A percentile compares a stretch with the other conserved stretches of the same genome.
Conservation (phyloP, 1,284 basidiomycete genomes). For the Leucoagaricus sp. region DNA sequence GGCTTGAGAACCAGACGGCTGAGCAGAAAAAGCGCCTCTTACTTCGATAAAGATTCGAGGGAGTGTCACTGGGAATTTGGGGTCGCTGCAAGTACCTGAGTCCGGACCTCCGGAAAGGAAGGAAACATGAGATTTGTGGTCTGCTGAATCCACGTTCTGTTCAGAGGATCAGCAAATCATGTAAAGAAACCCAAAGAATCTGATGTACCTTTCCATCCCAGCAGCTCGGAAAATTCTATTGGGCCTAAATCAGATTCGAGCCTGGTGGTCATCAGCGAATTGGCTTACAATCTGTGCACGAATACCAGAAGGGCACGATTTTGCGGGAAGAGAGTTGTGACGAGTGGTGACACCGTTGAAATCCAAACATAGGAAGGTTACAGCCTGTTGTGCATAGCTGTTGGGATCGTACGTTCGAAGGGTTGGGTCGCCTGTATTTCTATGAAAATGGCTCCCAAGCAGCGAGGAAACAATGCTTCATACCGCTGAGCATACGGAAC, state of each 20-base stretch:
- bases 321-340: slow-evolving; percentile 35
- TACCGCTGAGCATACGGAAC: slow-evolving; percentile 50
- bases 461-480: slow-evolving; percentile 12
- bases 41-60: slow-evolving; percentile 50
- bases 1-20: not conserved
- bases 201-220: slow-evolving; percentile 45
- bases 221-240: slow-evolving; percentile 48
- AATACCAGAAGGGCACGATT: slow-evolving; percentile 40
- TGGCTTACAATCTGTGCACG: slow-evolving; percentile 44
- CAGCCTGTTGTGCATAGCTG: slow-evolving; percentile 42
- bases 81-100: slow-evolving; percentile 43
- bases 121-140: slow-evolving; percentile 57
- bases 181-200: not conserved
- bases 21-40: not conserved
- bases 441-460: slow-evolving; percentile 1
- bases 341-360: slow-evolving; percentile 39
- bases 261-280: too few relatives aligned
- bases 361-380: slow-evolving; percentile 47
- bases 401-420: slow-evolving; percentile 42
- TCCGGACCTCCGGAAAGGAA: slow-evolving; percentile 44
- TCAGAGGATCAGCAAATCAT: not conserved
- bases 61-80: slow-evolving; percentile 40
- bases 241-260: not conserved
- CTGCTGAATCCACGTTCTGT: slow-evolving; percentile 44
- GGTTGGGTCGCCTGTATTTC: slow-evolving; percentile 34